phyloP scores from a whole-genome alignment of 768 basidiomycete species.

The Tylopilus cervinicoccineus region DNA sequence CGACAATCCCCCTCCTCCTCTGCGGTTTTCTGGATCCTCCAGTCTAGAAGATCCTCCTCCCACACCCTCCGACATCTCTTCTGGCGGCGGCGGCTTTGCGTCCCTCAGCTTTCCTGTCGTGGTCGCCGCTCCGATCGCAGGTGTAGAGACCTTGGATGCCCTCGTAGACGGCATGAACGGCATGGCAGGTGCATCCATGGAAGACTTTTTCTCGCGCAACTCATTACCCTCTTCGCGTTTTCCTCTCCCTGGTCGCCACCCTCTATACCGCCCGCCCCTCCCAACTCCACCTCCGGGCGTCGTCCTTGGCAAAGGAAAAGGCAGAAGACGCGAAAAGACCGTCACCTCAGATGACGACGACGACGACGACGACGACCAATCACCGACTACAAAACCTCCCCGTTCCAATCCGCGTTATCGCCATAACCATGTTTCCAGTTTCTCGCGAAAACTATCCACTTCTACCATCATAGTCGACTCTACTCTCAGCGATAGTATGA shows the following conservation, averaged over 20 bases:
- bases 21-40: conserved; percentile 66
- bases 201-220: conserved; percentile 47
- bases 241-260: conserved; percentile 60
- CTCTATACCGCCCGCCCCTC: conserved; percentile 77
- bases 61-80: conserved; percentile 54
- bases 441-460: conserved; percentile 24
- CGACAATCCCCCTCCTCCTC: conserved; percentile 44
- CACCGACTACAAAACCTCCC: conserved; percentile 12
- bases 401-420: conserved; percentile 21
- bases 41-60: conserved; percentile 72
- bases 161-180: conserved; percentile 90
- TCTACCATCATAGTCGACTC: conserved; percentile 31
- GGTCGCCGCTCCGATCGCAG: conserved; percentile 72
- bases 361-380: conserved; percentile 29
- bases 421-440: conserved; percentile 16
- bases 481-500: conserved; percentile 15
- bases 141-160: conserved; percentile 86
- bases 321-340: conserved; percentile 20
- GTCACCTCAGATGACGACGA: conserved; percentile 55
- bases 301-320: conserved; percentile 52
- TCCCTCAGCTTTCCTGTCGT: conserved; percentile 56
- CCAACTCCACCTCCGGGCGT: conserved; percentile 82
- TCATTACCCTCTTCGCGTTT: conserved; percentile 50
- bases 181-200: conserved; percentile 66
- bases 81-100: conserved; percentile 7